Conservation (phyloP, 805 yeast genomes). For the Barnettozyma siamensis region DNA sequence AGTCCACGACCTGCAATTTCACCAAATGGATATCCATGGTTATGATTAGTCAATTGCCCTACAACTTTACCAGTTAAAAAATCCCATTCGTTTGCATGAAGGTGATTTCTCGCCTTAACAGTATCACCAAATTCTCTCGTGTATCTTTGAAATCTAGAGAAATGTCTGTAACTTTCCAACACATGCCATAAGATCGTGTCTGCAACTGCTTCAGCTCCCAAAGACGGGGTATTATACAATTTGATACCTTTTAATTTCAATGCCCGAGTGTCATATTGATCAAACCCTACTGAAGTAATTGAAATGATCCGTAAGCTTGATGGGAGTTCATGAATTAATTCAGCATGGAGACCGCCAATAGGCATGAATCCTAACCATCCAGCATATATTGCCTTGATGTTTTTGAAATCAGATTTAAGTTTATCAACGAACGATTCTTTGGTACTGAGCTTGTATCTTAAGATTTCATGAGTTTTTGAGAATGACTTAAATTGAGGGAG, state of each 20-base stretch:
- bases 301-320: conserved; percentile 40
- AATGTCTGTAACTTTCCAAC: conserved; percentile 48
- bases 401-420: conserved; percentile 29
- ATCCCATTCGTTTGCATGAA: conserved; percentile 25
- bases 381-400: conserved; percentile 49
- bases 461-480: conserved; percentile 30
- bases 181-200: conserved; percentile 56
- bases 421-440: conserved; percentile 35
- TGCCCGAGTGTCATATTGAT: conserved; percentile 39
- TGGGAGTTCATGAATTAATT: conserved; percentile 41
- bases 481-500: conserved; percentile 34
- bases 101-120: conserved; percentile 33
- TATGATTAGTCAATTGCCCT: conserved; percentile 8
- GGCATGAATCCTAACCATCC: conserved; percentile 52
- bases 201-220: conserved; percentile 58
- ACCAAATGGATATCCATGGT: conserved; percentile 32
- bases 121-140: conserved; percentile 34
- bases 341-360: conserved; percentile 44
- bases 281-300: conserved; percentile 54
- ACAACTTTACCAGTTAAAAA: conserved; percentile 2
- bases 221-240: conserved; percentile 40
- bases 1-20: conserved; percentile 32
- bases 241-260: conserved; percentile 35
- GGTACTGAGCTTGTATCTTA: conserved; percentile 30
- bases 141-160: conserved; percentile 31